Evolutionary conservation across 2,329 filamentous ascomycete genomes (phyloP).

Genomic region (Diaporthe sp.): DNA sequence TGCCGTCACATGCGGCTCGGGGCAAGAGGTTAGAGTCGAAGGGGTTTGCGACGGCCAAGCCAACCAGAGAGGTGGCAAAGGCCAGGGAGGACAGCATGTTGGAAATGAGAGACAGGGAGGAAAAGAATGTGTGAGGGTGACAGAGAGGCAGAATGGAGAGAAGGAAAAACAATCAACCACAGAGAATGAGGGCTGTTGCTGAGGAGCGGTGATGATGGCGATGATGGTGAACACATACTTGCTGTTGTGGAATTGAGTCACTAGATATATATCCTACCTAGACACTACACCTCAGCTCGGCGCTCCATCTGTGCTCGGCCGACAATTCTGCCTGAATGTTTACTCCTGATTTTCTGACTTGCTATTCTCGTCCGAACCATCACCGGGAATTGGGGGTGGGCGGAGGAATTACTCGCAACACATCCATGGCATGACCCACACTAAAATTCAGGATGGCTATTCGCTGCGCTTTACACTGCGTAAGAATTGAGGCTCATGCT

Average conservation of each 20-base stretch:
- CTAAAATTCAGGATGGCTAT: not conserved
- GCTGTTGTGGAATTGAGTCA: not conserved
- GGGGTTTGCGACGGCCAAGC: constrained; percentile 23
- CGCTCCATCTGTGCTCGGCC: not conserved
- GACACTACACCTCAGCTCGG: not conserved
- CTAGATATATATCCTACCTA: constrained; percentile 2
- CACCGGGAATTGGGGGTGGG: not conserved
- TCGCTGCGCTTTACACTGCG: constrained; percentile 17
- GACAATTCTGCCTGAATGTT: constrained; percentile 6
- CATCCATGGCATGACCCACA: constrained; percentile 15
- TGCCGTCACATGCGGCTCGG: constrained; percentile 41
- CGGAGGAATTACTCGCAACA: constrained; percentile 17
- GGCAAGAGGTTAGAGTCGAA: constrained; percentile 11
- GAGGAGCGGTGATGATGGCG: constrained; percentile 9
- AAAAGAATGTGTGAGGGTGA: not conserved
- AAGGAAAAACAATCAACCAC: constrained; percentile 1
- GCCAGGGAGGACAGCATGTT: constrained; percentile 30
- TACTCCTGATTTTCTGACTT: not conserved
- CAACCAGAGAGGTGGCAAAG: constrained; percentile 28
- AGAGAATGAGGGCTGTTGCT: constrained; percentile 24
- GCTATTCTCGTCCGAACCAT: constrained; percentile 30
- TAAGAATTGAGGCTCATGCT: constrained; percentile 26
- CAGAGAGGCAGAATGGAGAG: not conserved
- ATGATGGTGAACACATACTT: not conserved
- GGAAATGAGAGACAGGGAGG: not conserved